A percentile compares a stretch with the other conserved stretches of the same genome.
Conservation (phyloP, 148 eudicot species). For the Rheum nobile region DNA sequence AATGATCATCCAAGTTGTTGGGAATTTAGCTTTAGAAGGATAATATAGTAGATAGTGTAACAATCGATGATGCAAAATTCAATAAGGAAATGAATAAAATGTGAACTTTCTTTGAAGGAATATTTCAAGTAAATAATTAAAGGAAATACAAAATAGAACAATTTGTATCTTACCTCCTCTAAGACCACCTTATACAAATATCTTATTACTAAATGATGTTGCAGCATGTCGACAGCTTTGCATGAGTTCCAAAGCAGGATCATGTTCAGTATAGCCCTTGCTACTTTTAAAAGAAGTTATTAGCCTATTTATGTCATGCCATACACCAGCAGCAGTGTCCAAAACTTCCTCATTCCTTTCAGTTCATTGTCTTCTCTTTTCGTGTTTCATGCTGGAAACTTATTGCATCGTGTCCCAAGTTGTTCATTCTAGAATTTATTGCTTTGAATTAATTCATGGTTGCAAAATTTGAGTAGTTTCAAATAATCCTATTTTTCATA, state of each 20-base stretch:
- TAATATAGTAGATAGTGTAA: background rate
- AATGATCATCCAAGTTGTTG: background rate
- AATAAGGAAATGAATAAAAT: background rate
- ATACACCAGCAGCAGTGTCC: conserved; percentile 99
- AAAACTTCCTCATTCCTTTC: too few relatives aligned
- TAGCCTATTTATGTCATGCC: conserved; percentile 89
- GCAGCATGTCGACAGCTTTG: conserved; percentile 99
- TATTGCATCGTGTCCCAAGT: background rate
- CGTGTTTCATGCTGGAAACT: background rate
- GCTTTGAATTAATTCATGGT: too few relatives aligned
- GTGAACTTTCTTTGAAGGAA: background rate
- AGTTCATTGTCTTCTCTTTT: too few relatives aligned
- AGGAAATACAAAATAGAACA: background rate
- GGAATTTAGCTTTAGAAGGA: background rate
- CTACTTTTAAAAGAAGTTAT: conserved; percentile 59
- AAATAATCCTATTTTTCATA: too few relatives aligned
- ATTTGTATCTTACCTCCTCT: conserved; percentile 56
- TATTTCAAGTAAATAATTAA: background rate
- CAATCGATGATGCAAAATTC: background rate
- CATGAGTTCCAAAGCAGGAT: conserved; percentile 74
- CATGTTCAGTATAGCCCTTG: conserved; percentile 48
- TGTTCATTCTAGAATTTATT: too few relatives aligned
- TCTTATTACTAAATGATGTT: conserved; percentile 66
- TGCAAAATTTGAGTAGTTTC: too few relatives aligned
- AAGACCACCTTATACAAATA: conserved; percentile 82